Evolutionary conservation across 2,329 filamentous ascomycete species (phyloP).

Genomic region (Sarocladium oryzae): DNA sequence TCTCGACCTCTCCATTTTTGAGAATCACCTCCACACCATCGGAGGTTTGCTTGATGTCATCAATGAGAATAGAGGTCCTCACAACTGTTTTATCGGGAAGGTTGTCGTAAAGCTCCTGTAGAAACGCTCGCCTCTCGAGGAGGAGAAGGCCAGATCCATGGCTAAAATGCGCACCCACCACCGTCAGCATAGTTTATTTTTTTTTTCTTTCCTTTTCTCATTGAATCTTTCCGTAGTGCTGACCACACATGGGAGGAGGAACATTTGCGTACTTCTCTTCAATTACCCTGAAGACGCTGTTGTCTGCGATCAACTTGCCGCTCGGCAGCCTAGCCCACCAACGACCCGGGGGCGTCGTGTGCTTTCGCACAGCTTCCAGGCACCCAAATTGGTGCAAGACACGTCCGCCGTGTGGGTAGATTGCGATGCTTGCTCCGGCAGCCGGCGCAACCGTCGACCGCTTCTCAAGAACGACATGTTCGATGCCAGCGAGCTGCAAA

Average conservation of each 20-base stretch:
- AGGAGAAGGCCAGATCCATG: background rate
- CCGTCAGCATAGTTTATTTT: too few species aligned
- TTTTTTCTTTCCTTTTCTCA: too few species aligned
- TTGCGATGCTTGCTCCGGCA: constrained; percentile 17
- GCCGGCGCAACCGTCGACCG: constrained; percentile 13
- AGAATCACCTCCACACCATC: constrained; percentile 24
- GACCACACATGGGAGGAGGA: background rate
- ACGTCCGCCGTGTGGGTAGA: constrained; percentile 20
- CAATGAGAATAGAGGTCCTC: background rate
- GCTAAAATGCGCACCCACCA: too few species aligned
- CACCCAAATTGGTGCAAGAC: constrained; percentile 22
- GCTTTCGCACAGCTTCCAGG: constrained; percentile 10
- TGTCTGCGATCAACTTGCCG: background rate
- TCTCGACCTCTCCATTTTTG: constrained; percentile 26
- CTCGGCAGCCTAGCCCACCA: background rate
- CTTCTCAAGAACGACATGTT: constrained; percentile 22
- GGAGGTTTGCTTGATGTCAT: constrained; percentile 2
- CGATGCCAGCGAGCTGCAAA: constrained; percentile 22
- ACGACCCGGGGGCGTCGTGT: background rate
- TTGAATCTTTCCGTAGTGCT: too few species aligned
- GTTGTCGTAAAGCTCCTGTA: constrained; percentile 13
- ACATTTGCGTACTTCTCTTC: background rate
- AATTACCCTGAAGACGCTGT: background rate
- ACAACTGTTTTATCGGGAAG: constrained; percentile 12
- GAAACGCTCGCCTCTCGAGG: background rate